Percentiles rank a stretch among this genome's conserved stretches.
Conservation (phyloP, 768 basidiomycete species). For the Serendipita sp. region DNA sequence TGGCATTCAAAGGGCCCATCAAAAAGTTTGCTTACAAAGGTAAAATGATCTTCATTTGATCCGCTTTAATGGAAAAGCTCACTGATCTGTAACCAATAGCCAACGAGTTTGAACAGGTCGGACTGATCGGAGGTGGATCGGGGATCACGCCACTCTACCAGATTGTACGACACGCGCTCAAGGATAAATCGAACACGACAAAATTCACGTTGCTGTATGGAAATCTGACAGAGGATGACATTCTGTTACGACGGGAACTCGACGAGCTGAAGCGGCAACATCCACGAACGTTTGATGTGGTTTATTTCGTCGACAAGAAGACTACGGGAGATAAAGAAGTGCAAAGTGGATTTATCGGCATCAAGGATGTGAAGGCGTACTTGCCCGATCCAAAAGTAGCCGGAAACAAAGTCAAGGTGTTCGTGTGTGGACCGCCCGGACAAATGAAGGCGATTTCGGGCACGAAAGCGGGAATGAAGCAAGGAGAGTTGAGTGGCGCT, state of each 20-base stretch:
- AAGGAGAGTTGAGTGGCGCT: constrained; percentile 68
- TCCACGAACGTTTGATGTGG: constrained; percentile 57
- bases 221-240: constrained; percentile 80
- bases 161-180: constrained; percentile 54
- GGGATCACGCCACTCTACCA: constrained; percentile 87
- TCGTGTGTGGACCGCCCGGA: constrained; percentile 79
- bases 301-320: constrained; percentile 70
- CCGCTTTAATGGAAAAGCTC: background rate
- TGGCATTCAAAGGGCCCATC: constrained; percentile 84
- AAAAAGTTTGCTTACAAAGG: constrained; percentile 75
- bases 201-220: constrained; percentile 87
- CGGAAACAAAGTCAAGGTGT: constrained; percentile 70
- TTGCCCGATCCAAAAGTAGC: constrained; percentile 40
- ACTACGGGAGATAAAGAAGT: constrained; percentile 23
- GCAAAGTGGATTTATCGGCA: constrained; percentile 55
- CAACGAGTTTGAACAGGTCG: constrained; percentile 73
- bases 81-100: constrained; percentile 24
- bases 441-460: constrained; percentile 85
- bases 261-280: constrained; percentile 52
- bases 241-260: constrained; percentile 67
- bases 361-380: constrained; percentile 57
- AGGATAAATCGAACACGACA: constrained; percentile 70
- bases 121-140: constrained; percentile 81
- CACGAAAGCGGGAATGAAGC: constrained; percentile 74
- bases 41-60: constrained; percentile 15